Conservation (phyloP, 2,329 filamentous ascomycete genomes). For the Parastagonospora avenae region DNA sequence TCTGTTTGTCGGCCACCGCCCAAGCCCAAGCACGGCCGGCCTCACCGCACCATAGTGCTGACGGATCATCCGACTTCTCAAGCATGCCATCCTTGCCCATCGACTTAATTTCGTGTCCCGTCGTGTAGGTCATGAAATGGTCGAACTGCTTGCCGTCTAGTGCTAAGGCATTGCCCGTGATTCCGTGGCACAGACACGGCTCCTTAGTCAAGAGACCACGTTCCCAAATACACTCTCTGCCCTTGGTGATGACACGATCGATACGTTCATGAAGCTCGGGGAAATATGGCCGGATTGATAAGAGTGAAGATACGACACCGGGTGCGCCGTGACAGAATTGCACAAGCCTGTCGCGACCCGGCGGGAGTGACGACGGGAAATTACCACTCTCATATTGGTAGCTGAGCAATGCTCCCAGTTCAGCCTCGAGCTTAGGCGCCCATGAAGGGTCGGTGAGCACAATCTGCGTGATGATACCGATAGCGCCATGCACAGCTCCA, state of each 20-base stretch:
- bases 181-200: slow-evolving; percentile 69
- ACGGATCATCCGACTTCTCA: slow-evolving; percentile 57
- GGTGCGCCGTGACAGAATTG: slow-evolving; percentile 73
- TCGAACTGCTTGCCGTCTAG: slow-evolving; percentile 57
- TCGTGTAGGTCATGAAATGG: slow-evolving; percentile 64
- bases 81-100: slow-evolving; percentile 59
- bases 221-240: slow-evolving; percentile 60
- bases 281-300: slow-evolving; percentile 62
- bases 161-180: slow-evolving; percentile 67
- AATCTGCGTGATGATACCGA: slow-evolving; percentile 74
- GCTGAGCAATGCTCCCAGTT: slow-evolving; percentile 61
- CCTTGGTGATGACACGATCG: slow-evolving; percentile 58
- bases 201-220: slow-evolving; percentile 67
- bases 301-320: slow-evolving; percentile 64
- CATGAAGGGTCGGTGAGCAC: slow-evolving; percentile 62
- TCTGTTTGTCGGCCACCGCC: slow-evolving; percentile 51
- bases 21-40: slow-evolving; percentile 57
- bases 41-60: slow-evolving; percentile 57
- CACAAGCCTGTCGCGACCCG: slow-evolving; percentile 58
- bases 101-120: slow-evolving; percentile 60
- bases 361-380: slow-evolving; percentile 63
- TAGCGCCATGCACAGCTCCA: slow-evolving; percentile 70
- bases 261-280: slow-evolving; percentile 60
- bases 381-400: slow-evolving; percentile 67
- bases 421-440: slow-evolving; percentile 59